Base-by-base conservation (phyloP, 768 basidiomycete genomes). In the Trametes cingulata region DNA sequence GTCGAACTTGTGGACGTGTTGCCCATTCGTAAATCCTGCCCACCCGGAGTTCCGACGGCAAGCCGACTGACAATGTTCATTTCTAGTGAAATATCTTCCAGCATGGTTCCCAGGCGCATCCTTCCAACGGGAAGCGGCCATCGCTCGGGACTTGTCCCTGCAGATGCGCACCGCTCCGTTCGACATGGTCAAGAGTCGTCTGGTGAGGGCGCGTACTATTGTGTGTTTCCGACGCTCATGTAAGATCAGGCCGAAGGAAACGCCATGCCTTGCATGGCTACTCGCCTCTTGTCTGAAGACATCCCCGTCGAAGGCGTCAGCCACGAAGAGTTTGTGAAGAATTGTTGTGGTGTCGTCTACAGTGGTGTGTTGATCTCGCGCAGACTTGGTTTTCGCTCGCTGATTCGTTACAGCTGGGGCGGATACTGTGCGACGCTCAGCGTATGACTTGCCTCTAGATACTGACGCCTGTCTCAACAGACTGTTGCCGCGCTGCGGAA, bases 401-500 rank as follows among this genome's bases (percentile, higher is more conserved):
- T n/a, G n/a, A n/a, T n/a, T n/a, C n/a, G n/a, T n/a, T n/a, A 5
- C 47, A 57, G 56, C 47, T 2, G 56, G 56, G 10, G 56, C 56
- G 14, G 56, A 57, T 12, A 57, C 47, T 27, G 56, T 57, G 39
- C 7, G 56, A n/a, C n/a, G n/a, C n/a, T 41, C 2, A 33, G 29
- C 29, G 29, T 33, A 33, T 33, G 29, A 22, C 45, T 7, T 12
- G 17, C 12, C 4, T 6, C 33, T 66, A 1, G 71, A n/a, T n/a
- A n/a, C n/a, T n/a, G n/a, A n/a, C n/a, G n/a, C n/a, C n/a, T n/a
- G n/a, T n/a, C n/a, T n/a, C n/a, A n/a, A n/a, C 71, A 47, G 72
- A 77, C 45, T 80, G 80, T 64, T 2, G 39, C 47, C 14, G 40
- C 70, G 78, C 8, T 69, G 36, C 33, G 24, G n/a, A 22, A 35